Base-by-base conservation (phyloP, 2,329 filamentous ascomycete genomes). In the Claviceps maximensis region DNA sequence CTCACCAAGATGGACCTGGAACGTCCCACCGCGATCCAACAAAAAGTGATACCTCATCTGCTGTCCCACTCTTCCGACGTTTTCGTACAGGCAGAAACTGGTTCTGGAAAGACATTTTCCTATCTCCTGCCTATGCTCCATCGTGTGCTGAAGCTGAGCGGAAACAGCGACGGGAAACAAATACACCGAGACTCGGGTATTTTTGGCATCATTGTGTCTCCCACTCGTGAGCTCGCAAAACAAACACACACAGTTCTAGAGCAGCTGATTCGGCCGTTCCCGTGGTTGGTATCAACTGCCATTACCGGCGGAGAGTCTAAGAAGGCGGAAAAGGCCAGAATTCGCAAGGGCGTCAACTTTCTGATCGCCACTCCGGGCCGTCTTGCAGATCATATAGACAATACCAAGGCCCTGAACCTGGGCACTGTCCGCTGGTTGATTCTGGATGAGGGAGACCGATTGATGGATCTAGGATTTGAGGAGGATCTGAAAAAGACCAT, bases 381-480 rank as follows among this genome's bases (percentile, higher is more conserved):
- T 56, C 73, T 98, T 54, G 86, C 84, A 4, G 93, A 98, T 71
- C 93, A 98, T 68, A 71, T 98, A 48, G 85, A 94, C 60, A 89
- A 96, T 64, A 98, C 93, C 0, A 83, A 95, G 67, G 89, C 84
- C 0, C 74, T 98, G 51, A 87, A 93, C 58, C 82, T 97, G 42
- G 87, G 86, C 61, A 90, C 85, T 23, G 91, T 96, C 4, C 78
- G 91, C 55, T 98, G 93, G 93, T 72, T 98, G 25, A 84, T 98
- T 2, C 77, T 98, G 6, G 93, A 98, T 62, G 93, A 98, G 69
- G 93, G 93, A 31, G 93, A 98, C 74, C 80, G 93, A n/a, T 74
- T 98, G 65, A 96, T 98, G 91, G 93, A 98, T 64, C 78, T 97
- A 62, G 93, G 93, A 0, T 98, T 98, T 60, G 93, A 97, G 68